These are phyloP conservation scores for Helotiales sp. DNA, from an alignment of 2,329 filamentous ascomycete species.

Conservation along the genomic window DNA sequence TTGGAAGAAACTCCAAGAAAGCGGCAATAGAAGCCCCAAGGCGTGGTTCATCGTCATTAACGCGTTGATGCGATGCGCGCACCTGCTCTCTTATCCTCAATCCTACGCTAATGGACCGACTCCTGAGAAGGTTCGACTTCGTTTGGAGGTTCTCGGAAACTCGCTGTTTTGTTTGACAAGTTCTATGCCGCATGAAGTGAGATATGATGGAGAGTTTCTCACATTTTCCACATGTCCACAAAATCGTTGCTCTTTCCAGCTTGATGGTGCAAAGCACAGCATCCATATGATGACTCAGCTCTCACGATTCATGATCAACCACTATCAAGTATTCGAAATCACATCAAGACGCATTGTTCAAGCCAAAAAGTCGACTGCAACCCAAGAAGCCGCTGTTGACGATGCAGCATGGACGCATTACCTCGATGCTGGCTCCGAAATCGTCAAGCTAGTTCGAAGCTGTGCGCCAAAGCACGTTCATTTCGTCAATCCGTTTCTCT, in stretches of 20 bases:
- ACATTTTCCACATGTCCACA: constrained; percentile 1
- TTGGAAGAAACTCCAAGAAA: constrained; percentile 32
- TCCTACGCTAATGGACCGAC: background rate
- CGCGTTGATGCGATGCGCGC: constrained; percentile 32
- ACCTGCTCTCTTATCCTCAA: constrained; percentile 8
- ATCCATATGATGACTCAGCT: constrained; percentile 24
- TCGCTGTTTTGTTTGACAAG: constrained; percentile 16
- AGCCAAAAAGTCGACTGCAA: background rate
- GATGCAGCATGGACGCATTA: constrained; percentile 17
- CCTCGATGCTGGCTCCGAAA: constrained; percentile 13
- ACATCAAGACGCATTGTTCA: constrained; percentile 2
- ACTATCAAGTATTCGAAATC: constrained; percentile 16
- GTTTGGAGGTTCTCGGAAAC: constrained; percentile 9
- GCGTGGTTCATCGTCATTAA: constrained; percentile 43
- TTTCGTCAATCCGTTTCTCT: constrained; percentile 21
- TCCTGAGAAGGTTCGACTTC: background rate
- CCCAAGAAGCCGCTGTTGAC: background rate
- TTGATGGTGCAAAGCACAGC: constrained; percentile 14
- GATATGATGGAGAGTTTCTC: constrained; percentile 13
- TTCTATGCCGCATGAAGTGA: constrained; percentile 10
- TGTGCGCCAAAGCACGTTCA: constrained; percentile 13
- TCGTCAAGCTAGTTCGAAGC: constrained; percentile 12
- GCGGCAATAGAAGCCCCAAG: constrained; percentile 36
- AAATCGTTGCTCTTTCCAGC: background rate
- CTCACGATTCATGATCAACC: constrained; percentile 21